Conservation (phyloP, 2,329 filamentous ascomycete species). For the Fusarium stilboides region DNA sequence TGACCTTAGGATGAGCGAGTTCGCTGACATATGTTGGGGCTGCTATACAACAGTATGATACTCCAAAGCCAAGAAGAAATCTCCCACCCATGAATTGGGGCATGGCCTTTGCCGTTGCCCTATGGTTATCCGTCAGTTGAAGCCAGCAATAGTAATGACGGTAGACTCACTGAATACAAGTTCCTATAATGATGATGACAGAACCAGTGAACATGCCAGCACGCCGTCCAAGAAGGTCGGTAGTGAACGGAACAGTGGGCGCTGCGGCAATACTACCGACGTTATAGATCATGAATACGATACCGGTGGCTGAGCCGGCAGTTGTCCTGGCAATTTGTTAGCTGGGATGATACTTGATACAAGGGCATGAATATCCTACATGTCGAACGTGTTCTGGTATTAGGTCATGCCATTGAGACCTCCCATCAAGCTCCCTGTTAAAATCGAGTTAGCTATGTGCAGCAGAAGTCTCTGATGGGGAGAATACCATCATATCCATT, state of each 20-base stretch:
- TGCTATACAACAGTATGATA: conserved; percentile 58
- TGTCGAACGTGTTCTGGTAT: conserved; percentile 43
- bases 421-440: conserved; percentile 43
- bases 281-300: conserved; percentile 63
- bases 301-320: conserved; percentile 38
- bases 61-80: conserved; percentile 70
- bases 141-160: rapidly evolving
- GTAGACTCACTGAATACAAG: conserved; percentile 54
- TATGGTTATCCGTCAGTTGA: not conserved
- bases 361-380: not conserved
- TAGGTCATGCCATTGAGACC: conserved; percentile 49
- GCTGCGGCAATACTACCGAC: conserved; percentile 60
- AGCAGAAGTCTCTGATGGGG: rapidly evolving
- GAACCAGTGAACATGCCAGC: conserved; percentile 59
- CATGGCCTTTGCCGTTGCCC: conserved; percentile 52
- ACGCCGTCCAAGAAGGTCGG: conserved; percentile 59
- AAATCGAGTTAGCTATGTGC: not conserved
- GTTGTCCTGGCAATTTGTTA: conserved; percentile 20
- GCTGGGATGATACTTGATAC: too few species aligned
- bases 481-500: conserved; percentile 40
- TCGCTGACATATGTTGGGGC: conserved; percentile 62
- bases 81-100: conserved; percentile 64
- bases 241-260: conserved; percentile 58
- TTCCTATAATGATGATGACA: conserved; percentile 59
- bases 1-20: conserved; percentile 63